Percentiles rank a stretch among this genome's conserved stretches.
Conservation (phyloP, 2,329 filamentous ascomycete species). For the Neoscytalidium dimidiatum region DNA sequence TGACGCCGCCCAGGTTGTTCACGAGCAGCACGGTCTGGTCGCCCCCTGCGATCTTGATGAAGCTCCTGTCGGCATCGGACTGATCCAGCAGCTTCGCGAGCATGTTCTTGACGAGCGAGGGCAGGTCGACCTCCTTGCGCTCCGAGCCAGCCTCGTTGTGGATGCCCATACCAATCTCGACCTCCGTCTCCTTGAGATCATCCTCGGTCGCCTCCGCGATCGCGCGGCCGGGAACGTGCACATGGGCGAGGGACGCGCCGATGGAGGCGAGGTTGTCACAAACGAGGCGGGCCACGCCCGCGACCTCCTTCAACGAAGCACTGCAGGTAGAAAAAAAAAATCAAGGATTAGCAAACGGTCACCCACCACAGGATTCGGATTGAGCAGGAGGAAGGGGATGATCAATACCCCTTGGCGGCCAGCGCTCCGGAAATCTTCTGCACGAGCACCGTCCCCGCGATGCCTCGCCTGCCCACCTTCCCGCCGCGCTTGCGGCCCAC, state of each 20-base stretch:
- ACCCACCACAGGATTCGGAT: not conserved
- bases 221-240: conserved; percentile 85
- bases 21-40: conserved; percentile 69
- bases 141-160: conserved; percentile 52
- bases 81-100: conserved; percentile 60
- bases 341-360: not conserved
- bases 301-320: conserved; percentile 66
- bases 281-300: conserved; percentile 68
- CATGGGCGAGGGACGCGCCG: conserved; percentile 82
- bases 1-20: conserved; percentile 76
- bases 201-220: conserved; percentile 55
- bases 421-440: conserved; percentile 86
- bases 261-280: conserved; percentile 81
- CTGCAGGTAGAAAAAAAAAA: conserved; percentile 26
- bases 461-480: conserved; percentile 89
- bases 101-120: conserved; percentile 58
- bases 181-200: conserved; percentile 60
- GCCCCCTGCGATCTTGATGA: conserved; percentile 61
- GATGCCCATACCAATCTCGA: conserved; percentile 74
- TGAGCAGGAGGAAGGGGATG: not conserved
- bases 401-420: conserved; percentile 66
- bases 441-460: conserved; percentile 89
- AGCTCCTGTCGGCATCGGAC: conserved; percentile 69
- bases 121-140: conserved; percentile 43
- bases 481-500: conserved; percentile 79